phyloP scores from a whole-genome alignment of 2,329 filamentous ascomycete genomes.

The Zasmidium angulare region DNA sequence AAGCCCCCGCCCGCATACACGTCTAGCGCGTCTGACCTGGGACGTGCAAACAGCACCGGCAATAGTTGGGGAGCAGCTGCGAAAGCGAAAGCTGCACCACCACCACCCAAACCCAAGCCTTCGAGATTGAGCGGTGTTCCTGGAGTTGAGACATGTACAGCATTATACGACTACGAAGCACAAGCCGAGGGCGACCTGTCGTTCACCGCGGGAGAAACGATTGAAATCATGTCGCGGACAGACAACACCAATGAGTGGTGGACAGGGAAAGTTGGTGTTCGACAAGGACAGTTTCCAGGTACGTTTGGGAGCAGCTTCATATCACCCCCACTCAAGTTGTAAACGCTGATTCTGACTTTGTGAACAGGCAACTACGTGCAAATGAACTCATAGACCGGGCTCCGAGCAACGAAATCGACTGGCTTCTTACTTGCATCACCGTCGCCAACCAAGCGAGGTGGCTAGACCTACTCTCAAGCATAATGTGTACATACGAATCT shows the following conservation, averaged over 20 bases:
- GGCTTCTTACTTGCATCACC: not conserved
- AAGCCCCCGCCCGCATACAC: conserved; percentile 31
- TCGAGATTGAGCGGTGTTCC: conserved; percentile 64
- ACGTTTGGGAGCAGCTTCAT: conserved; percentile 36
- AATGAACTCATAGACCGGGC: conserved; percentile 33
- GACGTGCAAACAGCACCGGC: conserved; percentile 35
- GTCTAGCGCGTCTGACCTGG: conserved; percentile 24
- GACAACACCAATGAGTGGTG: conserved; percentile 95
- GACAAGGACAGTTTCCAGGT: conserved; percentile 94
- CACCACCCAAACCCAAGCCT: conserved; percentile 63
- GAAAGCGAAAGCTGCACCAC: conserved; percentile 50
- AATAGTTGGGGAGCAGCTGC: conserved; percentile 45
- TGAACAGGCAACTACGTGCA: conserved; percentile 50
- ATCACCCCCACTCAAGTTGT: not conserved
- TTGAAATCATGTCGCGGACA: conserved; percentile 78
- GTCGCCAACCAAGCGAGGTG: not conserved
- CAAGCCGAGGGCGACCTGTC: conserved; percentile 93
- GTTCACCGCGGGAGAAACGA: conserved; percentile 82
- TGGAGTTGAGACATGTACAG: conserved; percentile 75
- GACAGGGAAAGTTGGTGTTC: conserved; percentile 76
- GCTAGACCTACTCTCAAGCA: not conserved
- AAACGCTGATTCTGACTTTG: conserved; percentile 6
- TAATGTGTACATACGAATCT: not conserved
- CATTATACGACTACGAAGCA: conserved; percentile 93
- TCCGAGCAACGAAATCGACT: conserved; percentile 2